phyloP scores from a whole-genome alignment of 2,329 filamentous ascomycete genomes.

The Neofusicoccum parvum region DNA sequence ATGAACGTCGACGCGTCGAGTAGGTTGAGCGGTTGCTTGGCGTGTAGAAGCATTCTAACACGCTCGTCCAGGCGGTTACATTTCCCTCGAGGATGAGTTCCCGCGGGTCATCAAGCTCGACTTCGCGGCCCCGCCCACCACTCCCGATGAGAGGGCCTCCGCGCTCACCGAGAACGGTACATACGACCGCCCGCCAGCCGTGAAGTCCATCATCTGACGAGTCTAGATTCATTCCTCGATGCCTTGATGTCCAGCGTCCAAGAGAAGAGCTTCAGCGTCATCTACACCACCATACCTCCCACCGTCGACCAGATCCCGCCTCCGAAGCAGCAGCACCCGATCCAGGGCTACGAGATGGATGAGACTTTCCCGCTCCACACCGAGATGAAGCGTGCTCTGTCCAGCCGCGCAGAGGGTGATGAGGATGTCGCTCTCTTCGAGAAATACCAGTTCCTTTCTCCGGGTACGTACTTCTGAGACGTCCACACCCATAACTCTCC shows the following conservation, averaged over 20 bases:
- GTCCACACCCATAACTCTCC: neutral
- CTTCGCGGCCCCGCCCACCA: slow-evolving; percentile 42
- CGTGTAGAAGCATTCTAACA: neutral
- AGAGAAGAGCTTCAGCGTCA: slow-evolving; percentile 67
- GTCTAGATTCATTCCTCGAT: slow-evolving; percentile 42
- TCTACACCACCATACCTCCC: slow-evolving; percentile 70
- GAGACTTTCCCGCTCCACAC: slow-evolving; percentile 68
- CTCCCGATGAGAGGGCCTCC: slow-evolving; percentile 36
- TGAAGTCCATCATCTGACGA: slow-evolving; percentile 17
- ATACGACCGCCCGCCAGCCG: neutral
- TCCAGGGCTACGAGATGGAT: slow-evolving; percentile 61
- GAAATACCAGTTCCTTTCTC: slow-evolving; percentile 92
- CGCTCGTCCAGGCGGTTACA: slow-evolving; percentile 11
- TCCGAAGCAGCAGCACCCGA: slow-evolving; percentile 23
- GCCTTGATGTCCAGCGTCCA: slow-evolving; percentile 51
- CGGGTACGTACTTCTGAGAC: slow-evolving; percentile 59
- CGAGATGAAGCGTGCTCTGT: slow-evolving; percentile 71
- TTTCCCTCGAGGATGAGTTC: slow-evolving; percentile 14
- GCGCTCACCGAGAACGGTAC: slow-evolving; percentile 45
- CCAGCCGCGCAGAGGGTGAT: slow-evolving; percentile 32
- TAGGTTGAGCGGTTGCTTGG: neutral
- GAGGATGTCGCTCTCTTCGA: slow-evolving; percentile 65
- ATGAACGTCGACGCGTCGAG: slow-evolving; percentile 47
- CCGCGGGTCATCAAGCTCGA: slow-evolving; percentile 33
- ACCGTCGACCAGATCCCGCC: slow-evolving; percentile 23